phyloP scores from a whole-genome alignment of 148 eudicot species.

The Cornus controversa region DNA sequence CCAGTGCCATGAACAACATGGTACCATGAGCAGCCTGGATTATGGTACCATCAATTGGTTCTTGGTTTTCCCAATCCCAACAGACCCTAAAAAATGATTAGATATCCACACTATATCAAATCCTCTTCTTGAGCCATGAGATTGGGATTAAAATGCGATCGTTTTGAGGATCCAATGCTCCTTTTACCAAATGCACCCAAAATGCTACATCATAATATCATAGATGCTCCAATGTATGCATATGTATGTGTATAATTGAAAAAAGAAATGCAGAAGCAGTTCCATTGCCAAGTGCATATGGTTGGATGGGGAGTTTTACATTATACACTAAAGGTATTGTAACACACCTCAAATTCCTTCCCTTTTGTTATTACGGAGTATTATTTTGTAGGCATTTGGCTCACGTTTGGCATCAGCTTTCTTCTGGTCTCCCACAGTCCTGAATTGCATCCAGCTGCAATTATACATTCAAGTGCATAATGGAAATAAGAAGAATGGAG shows the following conservation, averaged over 20 bases:
- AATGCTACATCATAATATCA: background rate
- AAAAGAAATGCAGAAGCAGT: too few species aligned
- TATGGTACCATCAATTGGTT: too few species aligned
- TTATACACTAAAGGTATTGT: background rate
- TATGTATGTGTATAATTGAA: background rate
- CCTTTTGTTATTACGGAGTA: slow-evolving; percentile 90
- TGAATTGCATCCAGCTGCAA: slow-evolving; percentile 84
- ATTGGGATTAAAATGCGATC: background rate
- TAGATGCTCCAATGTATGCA: background rate
- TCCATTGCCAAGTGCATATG: background rate
- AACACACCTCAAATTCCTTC: slow-evolving; percentile 78
- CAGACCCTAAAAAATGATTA: too few species aligned
- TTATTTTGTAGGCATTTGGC: slow-evolving; percentile 77
- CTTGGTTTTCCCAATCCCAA: too few species aligned
- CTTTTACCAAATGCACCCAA: background rate
- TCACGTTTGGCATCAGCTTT: slow-evolving; percentile 73
- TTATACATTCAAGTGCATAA: background rate
- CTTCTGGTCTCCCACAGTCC: slow-evolving; percentile 96
- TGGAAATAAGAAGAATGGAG: too few species aligned
- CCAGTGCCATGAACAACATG: too few species aligned
- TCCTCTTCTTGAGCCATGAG: too few species aligned
- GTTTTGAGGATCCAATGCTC: background rate
- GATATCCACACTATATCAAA: too few species aligned
- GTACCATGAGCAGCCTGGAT: too few species aligned
- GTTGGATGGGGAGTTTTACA: background rate